Evolutionary conservation across 192 early-diverging fungal genomes (phyloP).

Genomic region (Mortierella alpina): DNA sequence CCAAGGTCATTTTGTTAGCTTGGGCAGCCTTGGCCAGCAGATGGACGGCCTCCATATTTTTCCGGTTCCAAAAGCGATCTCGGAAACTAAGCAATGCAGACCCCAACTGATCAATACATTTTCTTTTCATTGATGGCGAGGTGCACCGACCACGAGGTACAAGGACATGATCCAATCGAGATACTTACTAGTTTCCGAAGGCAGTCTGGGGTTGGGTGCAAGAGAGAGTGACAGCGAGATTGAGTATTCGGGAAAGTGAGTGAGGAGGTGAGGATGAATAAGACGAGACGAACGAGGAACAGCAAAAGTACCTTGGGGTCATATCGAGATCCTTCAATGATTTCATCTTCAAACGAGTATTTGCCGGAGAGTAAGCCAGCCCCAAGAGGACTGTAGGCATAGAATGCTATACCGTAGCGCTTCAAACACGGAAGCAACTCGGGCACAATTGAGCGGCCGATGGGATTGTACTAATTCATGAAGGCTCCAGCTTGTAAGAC

Average conservation of each 20-base stretch:
- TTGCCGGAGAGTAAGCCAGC: constrained; percentile 21
- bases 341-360: constrained; percentile 2
- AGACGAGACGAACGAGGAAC: not conserved
- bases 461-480: constrained; percentile 21
- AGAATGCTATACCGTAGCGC: constrained; percentile 19
- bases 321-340: constrained; percentile 5
- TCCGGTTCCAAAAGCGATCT: constrained; percentile 41
- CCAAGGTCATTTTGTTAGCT: constrained; percentile 11
- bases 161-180: no score
- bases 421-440: constrained; percentile 37
- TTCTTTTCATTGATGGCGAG: no score
- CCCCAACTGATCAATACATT: no score
- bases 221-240: no score
- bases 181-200: no score
- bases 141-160: no score
- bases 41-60: constrained; percentile 60
- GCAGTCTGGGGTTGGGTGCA: no score
- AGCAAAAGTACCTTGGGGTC: constrained; percentile 6
- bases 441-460: constrained; percentile 5
- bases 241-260: no score
- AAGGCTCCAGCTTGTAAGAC: no score
- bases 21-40: constrained; percentile 31
- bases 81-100: not conserved
- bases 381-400: constrained; percentile 26
- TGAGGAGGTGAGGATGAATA: no score